Evolutionary conservation across 371 early-diverging fungal genomes (phyloP).

Genomic region (Thermomucor indicae-seudaticae): DNA sequence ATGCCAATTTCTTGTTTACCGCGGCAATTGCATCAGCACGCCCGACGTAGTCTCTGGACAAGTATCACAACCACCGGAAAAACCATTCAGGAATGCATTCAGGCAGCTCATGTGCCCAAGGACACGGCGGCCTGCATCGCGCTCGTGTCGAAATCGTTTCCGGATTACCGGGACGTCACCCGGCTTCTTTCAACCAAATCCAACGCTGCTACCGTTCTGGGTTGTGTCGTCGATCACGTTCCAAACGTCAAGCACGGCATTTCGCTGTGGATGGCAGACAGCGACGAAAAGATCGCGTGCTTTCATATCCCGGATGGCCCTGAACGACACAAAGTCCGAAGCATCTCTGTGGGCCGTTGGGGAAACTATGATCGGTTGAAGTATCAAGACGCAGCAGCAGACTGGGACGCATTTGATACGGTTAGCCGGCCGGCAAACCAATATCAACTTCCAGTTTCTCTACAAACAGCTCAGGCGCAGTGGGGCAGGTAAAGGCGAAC

Average conservation of each 20-base stretch:
- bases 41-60: conserved; percentile 22
- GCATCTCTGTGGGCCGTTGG: conserved; percentile 56
- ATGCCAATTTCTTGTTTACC: neutral
- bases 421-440: conserved; percentile 31
- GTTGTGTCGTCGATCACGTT: conserved; percentile 54
- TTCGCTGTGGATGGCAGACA: conserved; percentile 29
- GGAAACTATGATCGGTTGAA: conserved; percentile 34
- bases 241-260: conserved; percentile 46
- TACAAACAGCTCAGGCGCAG: conserved; percentile 3
- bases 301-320: conserved; percentile 24
- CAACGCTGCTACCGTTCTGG: conserved; percentile 20
- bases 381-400: conserved; percentile 32
- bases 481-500: too few relatives aligned
- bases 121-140: conserved; percentile 35
- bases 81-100: conserved; percentile 25
- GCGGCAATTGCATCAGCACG: neutral
- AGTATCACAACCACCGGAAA: conserved; percentile 20
- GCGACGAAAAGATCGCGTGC: conserved; percentile 23
- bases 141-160: conserved; percentile 37
- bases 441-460: conserved; percentile 20
- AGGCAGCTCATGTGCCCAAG: conserved; percentile 8
- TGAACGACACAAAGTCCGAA: conserved; percentile 43
- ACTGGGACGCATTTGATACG: conserved; percentile 44
- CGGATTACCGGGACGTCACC: conserved; percentile 16
- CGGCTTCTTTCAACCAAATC: conserved; percentile 8